Evolutionary conservation across 2,329 filamentous ascomycete species (phyloP).

Genomic region (Teratosphaeria nubilosa): DNA sequence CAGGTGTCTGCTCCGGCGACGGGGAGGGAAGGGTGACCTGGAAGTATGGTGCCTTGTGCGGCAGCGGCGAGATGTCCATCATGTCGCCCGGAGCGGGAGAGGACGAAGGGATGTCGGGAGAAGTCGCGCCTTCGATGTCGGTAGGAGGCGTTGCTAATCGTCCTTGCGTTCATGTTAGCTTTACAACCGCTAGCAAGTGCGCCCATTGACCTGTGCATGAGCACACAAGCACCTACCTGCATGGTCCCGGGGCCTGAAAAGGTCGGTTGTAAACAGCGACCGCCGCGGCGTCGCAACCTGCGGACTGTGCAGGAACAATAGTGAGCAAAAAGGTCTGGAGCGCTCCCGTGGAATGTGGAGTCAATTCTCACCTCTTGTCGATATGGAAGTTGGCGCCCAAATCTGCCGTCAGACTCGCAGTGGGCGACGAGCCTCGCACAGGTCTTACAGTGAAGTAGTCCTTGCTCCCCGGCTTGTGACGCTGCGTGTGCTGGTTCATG

Average conservation of each 20-base stretch:
- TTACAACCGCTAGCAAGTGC: neutral
- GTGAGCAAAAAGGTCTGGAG: slow-evolving; percentile 14
- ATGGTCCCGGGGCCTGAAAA: slow-evolving; percentile 44
- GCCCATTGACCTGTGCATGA: neutral
- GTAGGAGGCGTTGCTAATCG: slow-evolving; percentile 36
- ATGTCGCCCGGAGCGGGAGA: slow-evolving; percentile 64
- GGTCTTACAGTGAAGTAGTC: slow-evolving; percentile 80
- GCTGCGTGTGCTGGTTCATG: slow-evolving; percentile 40
- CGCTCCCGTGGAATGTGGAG: slow-evolving; percentile 28
- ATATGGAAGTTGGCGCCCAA: slow-evolving; percentile 95
- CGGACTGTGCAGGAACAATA: slow-evolving; percentile 47
- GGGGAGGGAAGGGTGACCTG: slow-evolving; percentile 63
- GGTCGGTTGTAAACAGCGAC: slow-evolving; percentile 68
- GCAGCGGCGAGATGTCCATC: slow-evolving; percentile 91
- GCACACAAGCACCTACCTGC: slow-evolving; percentile 19
- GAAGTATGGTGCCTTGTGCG: slow-evolving; percentile 64
- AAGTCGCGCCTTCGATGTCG: slow-evolving; percentile 62
- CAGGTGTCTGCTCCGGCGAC: slow-evolving; percentile 47
- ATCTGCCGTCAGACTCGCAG: slow-evolving; percentile 82
- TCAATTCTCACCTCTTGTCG: slow-evolving; percentile 66
- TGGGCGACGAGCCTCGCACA: slow-evolving; percentile 74
- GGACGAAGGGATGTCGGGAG: slow-evolving; percentile 68
- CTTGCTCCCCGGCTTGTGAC: slow-evolving; percentile 50
- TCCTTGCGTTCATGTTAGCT: slow-evolving; percentile 26
- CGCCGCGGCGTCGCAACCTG: slow-evolving; percentile 73